Base-by-base conservation (phyloP, 2,329 filamentous ascomycete genomes). In the Hortaea sp. region DNA sequence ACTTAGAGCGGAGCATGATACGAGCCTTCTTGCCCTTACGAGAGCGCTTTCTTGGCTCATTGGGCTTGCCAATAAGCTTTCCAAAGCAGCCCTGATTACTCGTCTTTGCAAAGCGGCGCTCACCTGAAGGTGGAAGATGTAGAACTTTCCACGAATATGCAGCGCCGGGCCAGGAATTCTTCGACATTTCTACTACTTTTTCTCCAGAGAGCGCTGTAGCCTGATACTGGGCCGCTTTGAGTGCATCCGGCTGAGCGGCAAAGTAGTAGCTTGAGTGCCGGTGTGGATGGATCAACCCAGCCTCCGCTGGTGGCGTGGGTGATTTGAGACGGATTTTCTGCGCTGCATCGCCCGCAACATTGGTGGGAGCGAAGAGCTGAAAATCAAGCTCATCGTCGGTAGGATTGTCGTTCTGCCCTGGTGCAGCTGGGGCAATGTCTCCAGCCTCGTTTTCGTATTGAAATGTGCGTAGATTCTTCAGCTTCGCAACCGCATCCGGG, bases 11-110 rank as follows among this genome's bases (percentile, higher is more conserved):
- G 11, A 52, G 41, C 41, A 55, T 57, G 31, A 64, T 56, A 2
- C 63, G 55, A 28, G 52, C 46, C 41, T 62, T 60, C 48, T 65
- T 65, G 38, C 60, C 60, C 6, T 57, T 51, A 5, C 61, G 49
- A 20, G 43, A 60, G 10, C 58, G 59, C 40, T 57, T 38, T 39
- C 37, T 35, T 5, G 7, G 10, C 28, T 40, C 7, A 28, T 20
- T 31, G 29, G 12, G n/a, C 27, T 10, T 7, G 6, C 7, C 41
- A 39, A 13, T 6, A 6, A 46, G 43, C 30, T 34, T 32, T 12
- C 5, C 6, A 9, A 42, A 45, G 11, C 10, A 12, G 20, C 5
- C 10, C 37, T 39, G 10, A 12, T n/a, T 12, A 10, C 13, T 10
- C 13, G 37, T 7, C 4, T 35, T 35, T 27, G 45, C 7, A 2